These are phyloP conservation scores for Leishmania martiniquensis DNA, from an alignment of 208 protist genomes.

Conservation along the genomic window DNA sequence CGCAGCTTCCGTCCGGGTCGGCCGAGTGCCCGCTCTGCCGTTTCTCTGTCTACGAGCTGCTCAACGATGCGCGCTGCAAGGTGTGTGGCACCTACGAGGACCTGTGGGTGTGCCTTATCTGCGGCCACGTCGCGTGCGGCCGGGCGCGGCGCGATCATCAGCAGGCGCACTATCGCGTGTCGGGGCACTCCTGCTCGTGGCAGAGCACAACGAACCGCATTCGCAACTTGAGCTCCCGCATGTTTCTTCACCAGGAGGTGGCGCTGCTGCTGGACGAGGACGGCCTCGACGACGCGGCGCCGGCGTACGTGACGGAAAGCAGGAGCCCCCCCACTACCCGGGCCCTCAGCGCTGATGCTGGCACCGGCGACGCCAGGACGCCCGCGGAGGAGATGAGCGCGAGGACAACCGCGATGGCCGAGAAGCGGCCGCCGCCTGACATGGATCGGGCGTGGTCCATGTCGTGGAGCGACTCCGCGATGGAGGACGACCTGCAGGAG, in stretches of 20 bases:
- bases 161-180: constrained; percentile 58
- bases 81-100: constrained; percentile 77
- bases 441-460: constrained; percentile 26
- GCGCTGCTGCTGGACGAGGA: constrained; percentile 60
- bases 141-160: constrained; percentile 55
- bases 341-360: background rate
- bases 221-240: constrained; percentile 58
- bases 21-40: constrained; percentile 82
- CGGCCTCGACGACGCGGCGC: background rate
- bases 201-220: constrained; percentile 77
- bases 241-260: constrained; percentile 82
- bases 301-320: background rate
- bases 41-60: constrained; percentile 75
- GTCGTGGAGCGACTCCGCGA: constrained; percentile 41
- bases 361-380: background rate
- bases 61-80: constrained; percentile 67
- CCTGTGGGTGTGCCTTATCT: constrained; percentile 87
- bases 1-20: constrained; percentile 45
- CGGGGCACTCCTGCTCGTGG: constrained; percentile 74
- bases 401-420: background rate
- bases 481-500: constrained; percentile 33
- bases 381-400: background rate
- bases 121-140: constrained; percentile 79
- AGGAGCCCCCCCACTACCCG: background rate
- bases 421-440: background rate